phyloP scores from a whole-genome alignment of 2,329 filamentous ascomycete genomes.

The Salinomyces thailandicus region DNA sequence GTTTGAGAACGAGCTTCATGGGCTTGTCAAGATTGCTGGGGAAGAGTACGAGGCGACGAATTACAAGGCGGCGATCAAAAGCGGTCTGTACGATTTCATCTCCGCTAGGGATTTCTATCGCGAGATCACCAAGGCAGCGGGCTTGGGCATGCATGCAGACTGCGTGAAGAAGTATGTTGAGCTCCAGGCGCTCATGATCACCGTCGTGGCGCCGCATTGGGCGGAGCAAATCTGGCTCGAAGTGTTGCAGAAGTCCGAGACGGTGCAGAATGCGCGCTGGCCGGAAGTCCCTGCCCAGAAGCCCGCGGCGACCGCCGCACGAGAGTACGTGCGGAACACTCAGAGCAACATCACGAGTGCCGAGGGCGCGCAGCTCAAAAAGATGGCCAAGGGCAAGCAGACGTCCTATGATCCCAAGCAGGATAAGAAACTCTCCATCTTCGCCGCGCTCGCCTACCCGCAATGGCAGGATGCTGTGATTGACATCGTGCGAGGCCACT shows the following conservation, averaged over 20 bases:
- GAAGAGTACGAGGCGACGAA: conserved; percentile 68
- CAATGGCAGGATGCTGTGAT: conserved; percentile 88
- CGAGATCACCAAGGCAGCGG: conserved; percentile 64
- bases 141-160: conserved; percentile 77
- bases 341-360: conserved; percentile 73
- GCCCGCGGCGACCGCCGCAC: conserved; percentile 60
- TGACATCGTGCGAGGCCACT: conserved; percentile 62
- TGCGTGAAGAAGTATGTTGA: conserved; percentile 72
- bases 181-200: conserved; percentile 71
- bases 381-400: conserved; percentile 85
- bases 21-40: conserved; percentile 65
- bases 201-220: conserved; percentile 86
- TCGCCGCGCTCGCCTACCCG: conserved; percentile 68
- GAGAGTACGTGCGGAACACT: conserved; percentile 68
- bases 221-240: conserved; percentile 90
- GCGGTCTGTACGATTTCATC: conserved; percentile 79
- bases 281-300: conserved; percentile 58
- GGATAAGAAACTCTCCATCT: conserved; percentile 85
- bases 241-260: conserved; percentile 63
- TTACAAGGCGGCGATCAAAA: conserved; percentile 80
- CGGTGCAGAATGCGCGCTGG: conserved; percentile 70
- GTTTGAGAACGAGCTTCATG: conserved; percentile 89
- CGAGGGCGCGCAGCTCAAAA: conserved; percentile 74
- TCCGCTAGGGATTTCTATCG: conserved; percentile 83
- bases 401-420: conserved; percentile 78